Conservation (phyloP, 129 eudicot species). For the Glebionis coronaria region DNA sequence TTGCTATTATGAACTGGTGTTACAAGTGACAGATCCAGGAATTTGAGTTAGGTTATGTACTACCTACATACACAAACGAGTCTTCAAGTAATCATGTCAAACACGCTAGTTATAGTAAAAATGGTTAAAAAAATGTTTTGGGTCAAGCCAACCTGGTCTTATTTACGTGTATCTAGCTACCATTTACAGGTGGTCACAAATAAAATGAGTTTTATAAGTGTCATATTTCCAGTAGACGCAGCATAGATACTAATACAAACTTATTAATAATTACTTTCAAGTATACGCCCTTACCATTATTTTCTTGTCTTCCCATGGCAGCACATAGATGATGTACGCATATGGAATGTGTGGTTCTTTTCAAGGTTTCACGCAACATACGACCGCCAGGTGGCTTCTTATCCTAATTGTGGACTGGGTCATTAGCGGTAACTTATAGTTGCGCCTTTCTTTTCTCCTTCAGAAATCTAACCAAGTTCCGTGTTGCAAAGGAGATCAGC, state of each 20-base stretch:
- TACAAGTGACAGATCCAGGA: too few species aligned
- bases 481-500: not conserved
- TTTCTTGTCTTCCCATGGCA: too few species aligned
- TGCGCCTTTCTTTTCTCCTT: not conserved
- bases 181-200: not conserved
- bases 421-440: not conserved
- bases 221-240: not conserved
- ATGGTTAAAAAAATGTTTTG: too few species aligned
- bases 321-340: not conserved
- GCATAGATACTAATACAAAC: not conserved
- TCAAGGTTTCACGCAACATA: not conserved
- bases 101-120: too few species aligned
- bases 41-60: too few species aligned
- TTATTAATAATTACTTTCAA: too few species aligned
- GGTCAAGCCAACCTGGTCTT: too few species aligned
- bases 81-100: too few species aligned
- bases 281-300: too few species aligned
- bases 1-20: too few species aligned
- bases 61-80: too few species aligned
- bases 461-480: not conserved
- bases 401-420: constrained; percentile 2
- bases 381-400: not conserved
- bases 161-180: too few species aligned
- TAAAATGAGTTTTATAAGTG: not conserved
- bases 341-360: not conserved